phyloP scores from a whole-genome alignment of 306 rosid species.

The Dicorynia guianensis region DNA sequence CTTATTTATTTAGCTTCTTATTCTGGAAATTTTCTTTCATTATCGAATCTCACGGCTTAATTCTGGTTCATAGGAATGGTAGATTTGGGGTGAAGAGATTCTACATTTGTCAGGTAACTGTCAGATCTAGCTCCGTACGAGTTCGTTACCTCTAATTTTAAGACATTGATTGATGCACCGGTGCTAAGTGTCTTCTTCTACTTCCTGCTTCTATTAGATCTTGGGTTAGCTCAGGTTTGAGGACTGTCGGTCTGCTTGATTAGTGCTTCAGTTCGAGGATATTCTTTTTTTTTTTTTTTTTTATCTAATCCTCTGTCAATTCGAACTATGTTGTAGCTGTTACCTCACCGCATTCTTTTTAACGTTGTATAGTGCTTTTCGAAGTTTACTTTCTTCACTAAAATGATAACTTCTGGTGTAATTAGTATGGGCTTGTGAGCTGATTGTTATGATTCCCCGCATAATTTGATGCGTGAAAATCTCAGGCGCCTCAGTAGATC shows the following conservation, averaged over 20 bases:
- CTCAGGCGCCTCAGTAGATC: not conserved
- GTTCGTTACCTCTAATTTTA: not conserved
- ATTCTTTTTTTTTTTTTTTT: not conserved
- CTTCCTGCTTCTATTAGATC: conserved; percentile 40
- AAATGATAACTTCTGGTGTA: no score
- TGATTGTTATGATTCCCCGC: not conserved
- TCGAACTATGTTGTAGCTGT: not conserved
- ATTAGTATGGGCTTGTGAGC: not conserved
- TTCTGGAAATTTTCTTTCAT: not conserved
- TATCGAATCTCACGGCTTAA: conserved; percentile 38
- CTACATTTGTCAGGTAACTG: conserved; percentile 54
- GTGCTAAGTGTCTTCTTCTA: conserved; percentile 10
- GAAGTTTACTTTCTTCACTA: conserved; percentile 2
- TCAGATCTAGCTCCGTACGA: conserved; percentile 59
- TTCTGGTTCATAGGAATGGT: conserved; percentile 51
- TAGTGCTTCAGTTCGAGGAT: conserved; percentile 13
- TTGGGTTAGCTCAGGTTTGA: conserved; percentile 30
- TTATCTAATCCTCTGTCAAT: not conserved
- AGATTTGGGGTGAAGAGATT: conserved; percentile 49
- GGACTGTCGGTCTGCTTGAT: conserved; percentile 25
- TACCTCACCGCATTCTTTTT: not conserved
- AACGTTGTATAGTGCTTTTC: not conserved
- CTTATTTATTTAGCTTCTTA: not conserved
- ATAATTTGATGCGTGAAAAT: not conserved
- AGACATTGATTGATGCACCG: conserved; percentile 15